Percentiles rank a stretch among this genome's conserved stretches.
Evolutionary conservation across 2,329 filamentous ascomycete genomes (phyloP).

Genomic region (Bisporella sp.): DNA sequence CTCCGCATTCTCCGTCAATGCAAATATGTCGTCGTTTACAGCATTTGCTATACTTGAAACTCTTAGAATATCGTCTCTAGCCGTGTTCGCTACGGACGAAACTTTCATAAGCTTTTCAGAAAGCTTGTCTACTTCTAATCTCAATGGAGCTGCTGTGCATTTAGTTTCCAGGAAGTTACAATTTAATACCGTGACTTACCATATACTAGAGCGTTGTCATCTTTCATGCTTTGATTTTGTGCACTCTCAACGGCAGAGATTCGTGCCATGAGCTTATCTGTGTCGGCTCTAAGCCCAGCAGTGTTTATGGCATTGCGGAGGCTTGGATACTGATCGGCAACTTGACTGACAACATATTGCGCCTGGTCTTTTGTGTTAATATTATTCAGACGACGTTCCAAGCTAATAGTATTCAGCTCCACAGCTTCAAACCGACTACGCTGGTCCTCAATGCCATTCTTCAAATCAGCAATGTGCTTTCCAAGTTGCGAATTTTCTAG

Average conservation of each 20-base stretch:
- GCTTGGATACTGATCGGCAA: background rate
- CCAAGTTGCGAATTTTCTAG: background rate
- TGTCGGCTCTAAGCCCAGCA: background rate
- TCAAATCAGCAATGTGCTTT: background rate
- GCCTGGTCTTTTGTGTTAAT: conserved; percentile 1
- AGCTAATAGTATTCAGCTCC: background rate
- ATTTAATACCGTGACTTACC: no score
- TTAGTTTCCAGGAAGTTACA: no score
- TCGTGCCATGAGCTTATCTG: background rate
- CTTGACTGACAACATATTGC: background rate
- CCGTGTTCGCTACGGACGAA: no score
- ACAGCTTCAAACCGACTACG: background rate
- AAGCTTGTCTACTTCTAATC: background rate
- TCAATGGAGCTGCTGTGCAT: no score
- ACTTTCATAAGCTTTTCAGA: no score
- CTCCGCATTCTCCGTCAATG: no score
- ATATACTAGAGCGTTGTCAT: background rate
- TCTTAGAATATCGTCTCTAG: no score
- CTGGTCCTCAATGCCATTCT: background rate
- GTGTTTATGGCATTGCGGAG: background rate
- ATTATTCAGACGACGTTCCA: background rate
- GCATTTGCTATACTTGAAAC: no score
- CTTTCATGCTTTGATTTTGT: background rate
- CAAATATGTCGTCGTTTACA: no score
- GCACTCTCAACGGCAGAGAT: background rate